Percentiles rank a stretch among this genome's conserved stretches.
Evolutionary conservation across 768 basidiomycete genomes (phyloP).

Genomic region (Vararia minispora): DNA sequence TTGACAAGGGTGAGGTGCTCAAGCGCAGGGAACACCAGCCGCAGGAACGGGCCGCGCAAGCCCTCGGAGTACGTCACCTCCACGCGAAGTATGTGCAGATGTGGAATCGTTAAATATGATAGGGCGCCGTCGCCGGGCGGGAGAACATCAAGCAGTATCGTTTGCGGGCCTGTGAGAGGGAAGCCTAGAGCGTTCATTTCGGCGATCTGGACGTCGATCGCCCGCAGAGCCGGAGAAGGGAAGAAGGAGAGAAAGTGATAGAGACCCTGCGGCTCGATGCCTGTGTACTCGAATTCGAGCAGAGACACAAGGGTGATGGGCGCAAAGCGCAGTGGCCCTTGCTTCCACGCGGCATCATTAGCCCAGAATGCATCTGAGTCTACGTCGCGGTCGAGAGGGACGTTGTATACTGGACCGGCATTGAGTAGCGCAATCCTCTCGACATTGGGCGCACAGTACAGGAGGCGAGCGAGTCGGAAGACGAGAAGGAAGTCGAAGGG

Average conservation of each 20-base stretch:
- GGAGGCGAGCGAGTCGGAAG: slow-evolving; percentile 6
- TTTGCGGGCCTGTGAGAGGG: slow-evolving; percentile 1
- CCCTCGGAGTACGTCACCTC: slow-evolving; percentile 7
- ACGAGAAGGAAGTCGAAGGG: slow-evolving; percentile 2
- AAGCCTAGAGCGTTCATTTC: slow-evolving; percentile 5
- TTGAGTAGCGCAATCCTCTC: slow-evolving; percentile 6
- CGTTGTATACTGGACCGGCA: slow-evolving; percentile 6
- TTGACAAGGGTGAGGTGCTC: slow-evolving; percentile 10
- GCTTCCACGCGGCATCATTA: slow-evolving; percentile 2
- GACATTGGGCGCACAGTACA: slow-evolving; percentile 7
- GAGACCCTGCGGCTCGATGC: slow-evolving; percentile 6
- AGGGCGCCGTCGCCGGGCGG: too few species aligned
- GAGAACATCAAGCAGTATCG: too few species aligned
- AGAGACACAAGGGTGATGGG: slow-evolving; percentile 8
- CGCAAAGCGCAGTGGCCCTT: background rate
- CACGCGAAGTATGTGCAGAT: slow-evolving; percentile 6
- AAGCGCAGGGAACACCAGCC: slow-evolving; percentile 8
- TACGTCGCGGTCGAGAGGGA: background rate
- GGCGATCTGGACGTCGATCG: slow-evolving; percentile 7
- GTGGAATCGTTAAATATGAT: too few species aligned
- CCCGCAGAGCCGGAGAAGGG: slow-evolving; percentile 4
- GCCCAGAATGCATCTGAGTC: background rate
- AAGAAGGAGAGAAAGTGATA: slow-evolving; percentile 7
- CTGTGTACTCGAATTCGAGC: slow-evolving; percentile 11
- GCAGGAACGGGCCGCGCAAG: slow-evolving; percentile 9